Conservation (phyloP, 73 alveolate genomes). For the Paramecium octaurelia region DNA sequence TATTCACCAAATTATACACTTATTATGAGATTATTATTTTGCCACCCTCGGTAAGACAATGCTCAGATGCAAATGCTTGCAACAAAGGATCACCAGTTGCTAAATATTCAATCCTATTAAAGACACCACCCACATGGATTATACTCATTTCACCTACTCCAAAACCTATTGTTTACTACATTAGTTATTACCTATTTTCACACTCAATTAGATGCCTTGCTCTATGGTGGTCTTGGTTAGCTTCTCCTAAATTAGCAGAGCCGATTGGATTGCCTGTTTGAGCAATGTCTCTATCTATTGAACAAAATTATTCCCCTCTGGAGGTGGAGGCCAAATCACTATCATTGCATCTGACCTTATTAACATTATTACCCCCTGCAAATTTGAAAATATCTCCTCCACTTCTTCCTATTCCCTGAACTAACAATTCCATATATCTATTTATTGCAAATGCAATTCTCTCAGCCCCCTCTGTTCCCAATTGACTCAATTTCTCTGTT, state of each 20-base stretch:
- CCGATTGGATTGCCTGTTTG: constrained; percentile 86
- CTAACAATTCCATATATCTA: constrained; percentile 92
- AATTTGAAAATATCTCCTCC: constrained; percentile 98
- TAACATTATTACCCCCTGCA: constrained; percentile 73
- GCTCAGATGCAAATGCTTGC: constrained; percentile 91
- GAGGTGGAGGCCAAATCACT: constrained; percentile 94
- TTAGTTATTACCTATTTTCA: constrained; percentile 51
- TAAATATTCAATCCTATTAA: constrained; percentile 93
- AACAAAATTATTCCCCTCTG: constrained; percentile 41
- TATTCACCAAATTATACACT: constrained; percentile 73
- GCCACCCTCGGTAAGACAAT: constrained; percentile 92
- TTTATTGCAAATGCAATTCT: constrained; percentile 89
- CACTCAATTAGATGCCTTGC: constrained; percentile 71
- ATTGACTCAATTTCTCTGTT: constrained; percentile 45
- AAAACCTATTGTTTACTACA: constrained; percentile 68
- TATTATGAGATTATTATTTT: constrained; percentile 84
- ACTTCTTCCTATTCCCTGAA: constrained; percentile 81
- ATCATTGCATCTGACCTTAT: constrained; percentile 82
- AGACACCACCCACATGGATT: constrained; percentile 95
- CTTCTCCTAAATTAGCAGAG: constrained; percentile 81
- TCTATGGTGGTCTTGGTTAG: constrained; percentile 83
- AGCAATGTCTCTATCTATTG: constrained; percentile 67
- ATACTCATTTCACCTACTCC: constrained; percentile 95
- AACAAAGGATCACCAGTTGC: constrained; percentile 94
- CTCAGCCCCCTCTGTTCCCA: constrained; percentile 93